Evolutionary conservation across 2,329 filamentous ascomycete genomes (phyloP), one percentile per base, ranked within the genome.

Genomic region (Thielaviopsis euricoi): DNA sequence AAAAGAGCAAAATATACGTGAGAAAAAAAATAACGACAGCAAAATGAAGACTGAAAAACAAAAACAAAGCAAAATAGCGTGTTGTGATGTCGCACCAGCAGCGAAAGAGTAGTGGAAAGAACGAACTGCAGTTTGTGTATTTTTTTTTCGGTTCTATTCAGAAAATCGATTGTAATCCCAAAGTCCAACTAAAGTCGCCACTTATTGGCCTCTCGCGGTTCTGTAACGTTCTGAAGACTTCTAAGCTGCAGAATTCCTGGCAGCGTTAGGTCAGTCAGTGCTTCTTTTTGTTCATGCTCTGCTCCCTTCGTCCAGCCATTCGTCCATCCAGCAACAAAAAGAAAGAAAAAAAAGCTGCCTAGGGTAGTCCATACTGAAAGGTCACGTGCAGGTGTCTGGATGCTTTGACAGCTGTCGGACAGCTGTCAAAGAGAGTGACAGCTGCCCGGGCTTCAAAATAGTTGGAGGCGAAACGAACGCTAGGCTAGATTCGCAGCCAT

Each of bases 191-290:
- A 48, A 48, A 48, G 12, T 48, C n/a, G 43, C 43, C 43, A 48
- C 43, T 48, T 19, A n/a, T 21, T 48, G 19, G 43, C 43, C 43
- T 48, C 43, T 48, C 7, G 12, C 21, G 17, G 26, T 57, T 57
- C 56, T 57, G 50, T 19, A 48, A 50, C 22, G 33, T 57, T 57
- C 56, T 43, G 48, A 12, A 6, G 33, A 46, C 48, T 57, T 57
- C 50, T 53, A 53, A 57, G n/a, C 21, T n/a, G 15, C 21, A 37
- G 9, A 43, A 51, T 25, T 48, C 7, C 19, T 21, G n/a, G 17
- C 13, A n/a, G 37, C 37, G 9, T 3, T 10, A n/a, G n/a, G 15
- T 12, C 33, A 3, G 37, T n/a, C 37, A 2, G n/a, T 43, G 17
- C 3, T 43, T 43, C 17, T 43, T n/a, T 43, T 48, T 48, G 7